phyloP scores from a whole-genome alignment of 2,329 filamentous ascomycete species.

The Penicillium decumbens region DNA sequence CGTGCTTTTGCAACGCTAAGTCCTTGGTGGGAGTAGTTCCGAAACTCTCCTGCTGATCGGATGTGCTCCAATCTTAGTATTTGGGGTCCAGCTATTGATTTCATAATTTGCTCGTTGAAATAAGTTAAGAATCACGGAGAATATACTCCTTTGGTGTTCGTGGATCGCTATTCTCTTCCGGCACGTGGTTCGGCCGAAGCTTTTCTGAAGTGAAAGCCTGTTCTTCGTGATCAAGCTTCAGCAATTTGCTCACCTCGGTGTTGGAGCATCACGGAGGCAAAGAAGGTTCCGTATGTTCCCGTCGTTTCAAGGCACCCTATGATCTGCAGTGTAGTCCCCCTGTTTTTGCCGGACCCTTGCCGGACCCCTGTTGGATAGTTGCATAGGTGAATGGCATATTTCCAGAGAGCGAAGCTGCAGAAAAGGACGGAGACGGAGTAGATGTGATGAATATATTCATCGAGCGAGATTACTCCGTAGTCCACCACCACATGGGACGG shows the following conservation, averaged over 20 bases:
- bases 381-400: neutral
- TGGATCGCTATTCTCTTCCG: neutral
- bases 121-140: neutral
- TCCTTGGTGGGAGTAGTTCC: neutral
- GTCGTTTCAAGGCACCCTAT: neutral
- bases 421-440: too few species aligned
- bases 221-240: neutral
- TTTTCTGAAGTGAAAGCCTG: neutral
- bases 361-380: neutral
- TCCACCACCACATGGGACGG: neutral
- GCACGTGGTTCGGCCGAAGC: neutral
- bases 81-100: neutral
- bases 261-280: neutral
- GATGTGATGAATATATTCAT: too few species aligned
- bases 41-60: constrained; percentile 3
- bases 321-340: neutral
- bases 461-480: too few species aligned
- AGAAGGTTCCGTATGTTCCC: neutral
- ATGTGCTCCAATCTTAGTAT: neutral
- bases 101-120: too few species aligned
- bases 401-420: too few species aligned
- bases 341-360: neutral
- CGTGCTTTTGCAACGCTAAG: neutral
- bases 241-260: neutral
- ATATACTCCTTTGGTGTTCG: neutral